Percentiles rank a stretch among this genome's conserved stretches.
Evolutionary conservation across 2,329 filamentous ascomycete genomes (phyloP).

Genomic region (Cladosporium austrohemisphaericum): DNA sequence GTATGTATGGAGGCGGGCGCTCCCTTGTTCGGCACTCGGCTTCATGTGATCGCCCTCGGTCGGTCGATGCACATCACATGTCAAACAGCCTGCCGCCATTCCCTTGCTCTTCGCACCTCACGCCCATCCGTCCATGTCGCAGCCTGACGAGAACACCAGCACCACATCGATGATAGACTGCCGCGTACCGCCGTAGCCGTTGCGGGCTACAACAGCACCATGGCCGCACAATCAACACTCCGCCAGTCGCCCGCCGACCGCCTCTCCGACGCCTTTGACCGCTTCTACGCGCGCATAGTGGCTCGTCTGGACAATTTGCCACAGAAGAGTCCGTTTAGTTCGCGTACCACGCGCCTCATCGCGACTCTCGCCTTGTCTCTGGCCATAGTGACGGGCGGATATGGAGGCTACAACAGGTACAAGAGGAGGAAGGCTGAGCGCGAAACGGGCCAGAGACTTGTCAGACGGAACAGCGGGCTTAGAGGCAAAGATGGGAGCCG

Average conservation of each 20-base stretch:
- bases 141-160: background rate
- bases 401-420: constrained; percentile 77
- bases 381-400: constrained; percentile 73
- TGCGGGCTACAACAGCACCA: constrained; percentile 37
- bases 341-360: constrained; percentile 67
- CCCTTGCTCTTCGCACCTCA: background rate
- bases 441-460: constrained; percentile 74
- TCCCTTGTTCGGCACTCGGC: too few species aligned
- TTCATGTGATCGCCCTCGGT: constrained; percentile 1
- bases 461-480: constrained; percentile 88
- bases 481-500: constrained; percentile 91
- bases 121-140: background rate
- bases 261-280: constrained; percentile 31
- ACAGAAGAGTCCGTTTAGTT: constrained; percentile 54
- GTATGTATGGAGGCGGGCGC: too few species aligned
- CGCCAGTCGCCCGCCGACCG: constrained; percentile 35
- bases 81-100: background rate
- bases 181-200: constrained; percentile 5
- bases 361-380: constrained; percentile 71
- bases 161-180: constrained; percentile 1
- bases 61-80: background rate
- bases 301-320: constrained; percentile 48
- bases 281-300: constrained; percentile 42
- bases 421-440: constrained; percentile 68
- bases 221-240: constrained; percentile 87